Evolutionary conservation across 805 yeast genomes (phyloP).

Genomic region (Ogataea allantospora): DNA sequence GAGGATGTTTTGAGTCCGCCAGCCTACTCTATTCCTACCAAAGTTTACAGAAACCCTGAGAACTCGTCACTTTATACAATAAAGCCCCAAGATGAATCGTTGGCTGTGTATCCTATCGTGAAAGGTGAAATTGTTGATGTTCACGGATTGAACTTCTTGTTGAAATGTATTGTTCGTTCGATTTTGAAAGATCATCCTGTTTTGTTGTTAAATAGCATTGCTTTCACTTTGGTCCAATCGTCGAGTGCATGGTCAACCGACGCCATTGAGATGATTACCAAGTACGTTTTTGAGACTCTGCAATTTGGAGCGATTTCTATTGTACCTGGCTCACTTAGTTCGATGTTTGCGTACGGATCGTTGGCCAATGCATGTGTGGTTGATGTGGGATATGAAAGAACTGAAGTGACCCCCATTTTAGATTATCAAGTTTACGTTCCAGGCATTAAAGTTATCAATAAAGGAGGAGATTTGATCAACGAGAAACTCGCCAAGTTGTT

Average conservation of each 20-base stretch:
- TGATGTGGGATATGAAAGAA: slow-evolving; percentile 73
- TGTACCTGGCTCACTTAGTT: slow-evolving; percentile 63
- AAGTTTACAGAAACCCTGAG: slow-evolving; percentile 42
- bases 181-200: slow-evolving; percentile 37
- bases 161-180: slow-evolving; percentile 52
- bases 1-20: slow-evolving; percentile 77
- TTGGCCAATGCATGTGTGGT: slow-evolving; percentile 68
- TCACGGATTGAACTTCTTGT: slow-evolving; percentile 65
- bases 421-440: slow-evolving; percentile 64
- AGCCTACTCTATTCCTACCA: slow-evolving; percentile 70
- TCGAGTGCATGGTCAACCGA: slow-evolving; percentile 68
- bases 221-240: slow-evolving; percentile 61
- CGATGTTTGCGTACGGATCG: slow-evolving; percentile 70
- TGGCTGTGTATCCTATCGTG: slow-evolving; percentile 59
- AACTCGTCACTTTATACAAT: slow-evolving; percentile 36
- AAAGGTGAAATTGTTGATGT: slow-evolving; percentile 64
- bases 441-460: slow-evolving; percentile 35
- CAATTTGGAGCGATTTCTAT: slow-evolving; percentile 72
- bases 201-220: slow-evolving; percentile 43
- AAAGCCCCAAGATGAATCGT: slow-evolving; percentile 37
- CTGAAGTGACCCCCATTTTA: slow-evolving; percentile 77
- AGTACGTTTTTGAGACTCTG: slow-evolving; percentile 70
- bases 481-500: slow-evolving; percentile 47
- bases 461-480: slow-evolving; percentile 73
- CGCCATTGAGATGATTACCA: slow-evolving; percentile 67